Percentiles rank a stretch among this genome's conserved stretches.
phyloP scores from a whole-genome alignment of 2,329 filamentous ascomycete species.

The Xylariaceae sp. region DNA sequence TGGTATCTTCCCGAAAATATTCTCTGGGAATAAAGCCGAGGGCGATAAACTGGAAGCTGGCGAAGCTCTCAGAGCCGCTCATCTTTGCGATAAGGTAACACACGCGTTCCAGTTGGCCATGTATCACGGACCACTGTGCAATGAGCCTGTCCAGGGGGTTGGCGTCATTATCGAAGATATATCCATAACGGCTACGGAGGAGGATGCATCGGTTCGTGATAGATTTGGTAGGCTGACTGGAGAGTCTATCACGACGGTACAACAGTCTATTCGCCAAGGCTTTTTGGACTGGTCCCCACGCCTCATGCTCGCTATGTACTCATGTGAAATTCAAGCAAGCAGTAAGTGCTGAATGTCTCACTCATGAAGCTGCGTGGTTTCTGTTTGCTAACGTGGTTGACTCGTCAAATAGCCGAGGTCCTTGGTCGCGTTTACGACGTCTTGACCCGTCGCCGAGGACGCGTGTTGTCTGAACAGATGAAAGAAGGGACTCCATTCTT shows the following conservation, averaged over 20 bases:
- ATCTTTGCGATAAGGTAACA: constrained; percentile 84
- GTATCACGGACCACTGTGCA: constrained; percentile 83
- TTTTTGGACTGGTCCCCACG: constrained; percentile 96
- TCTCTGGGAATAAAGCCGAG: constrained; percentile 37
- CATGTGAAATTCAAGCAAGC: constrained; percentile 93
- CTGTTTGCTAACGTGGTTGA: constrained; percentile 2
- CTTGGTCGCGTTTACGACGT: constrained; percentile 94
- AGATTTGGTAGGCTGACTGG: constrained; percentile 79
- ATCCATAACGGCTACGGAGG: constrained; percentile 55
- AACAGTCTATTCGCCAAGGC: constrained; percentile 76
- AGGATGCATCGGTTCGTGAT: constrained; percentile 55
- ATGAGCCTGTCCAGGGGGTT: constrained; percentile 89
- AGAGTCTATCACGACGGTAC: constrained; percentile 87
- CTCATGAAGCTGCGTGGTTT: neutral
- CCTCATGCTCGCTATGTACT: constrained; percentile 97
- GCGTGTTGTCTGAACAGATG: constrained; percentile 85
- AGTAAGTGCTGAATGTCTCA: constrained; percentile 48
- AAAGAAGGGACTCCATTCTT: constrained; percentile 97
- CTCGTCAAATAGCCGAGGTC: constrained; percentile 67
- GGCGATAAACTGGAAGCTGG: constrained; percentile 39
- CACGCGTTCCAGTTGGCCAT: constrained; percentile 95
- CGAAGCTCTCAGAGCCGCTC: constrained; percentile 56
- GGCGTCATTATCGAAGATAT: constrained; percentile 88
- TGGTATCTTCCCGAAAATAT: constrained; percentile 68
- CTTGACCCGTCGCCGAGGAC: constrained; percentile 89